Evolutionary conservation across 768 basidiomycete species (phyloP).

Genomic region (Symmetrospora coprosmae): DNA sequence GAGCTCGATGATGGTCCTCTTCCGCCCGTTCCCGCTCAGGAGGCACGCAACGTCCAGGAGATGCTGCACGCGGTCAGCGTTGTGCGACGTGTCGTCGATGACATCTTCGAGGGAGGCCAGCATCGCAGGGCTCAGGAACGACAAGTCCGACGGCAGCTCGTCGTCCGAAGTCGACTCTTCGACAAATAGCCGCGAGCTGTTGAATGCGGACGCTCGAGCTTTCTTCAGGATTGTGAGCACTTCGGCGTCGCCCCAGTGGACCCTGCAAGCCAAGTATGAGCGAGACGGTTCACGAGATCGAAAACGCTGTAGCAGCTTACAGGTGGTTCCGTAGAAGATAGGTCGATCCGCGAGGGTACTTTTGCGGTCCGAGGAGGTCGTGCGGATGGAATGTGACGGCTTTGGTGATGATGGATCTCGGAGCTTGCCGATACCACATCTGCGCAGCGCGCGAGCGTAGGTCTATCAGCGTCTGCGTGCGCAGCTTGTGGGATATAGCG

Average conservation of each 20-base stretch:
- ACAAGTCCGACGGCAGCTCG: slow-evolving; percentile 5
- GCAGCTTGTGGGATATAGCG: not conserved
- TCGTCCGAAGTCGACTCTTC: slow-evolving; percentile 20
- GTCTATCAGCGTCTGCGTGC: not conserved
- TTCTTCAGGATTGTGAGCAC: slow-evolving; percentile 7
- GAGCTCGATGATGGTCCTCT: slow-evolving; percentile 16
- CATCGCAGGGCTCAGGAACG: not conserved
- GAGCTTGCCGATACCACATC: slow-evolving; percentile 20
- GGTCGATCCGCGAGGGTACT: slow-evolving; percentile 3
- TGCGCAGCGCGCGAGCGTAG: not conserved
- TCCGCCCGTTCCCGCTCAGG: slow-evolving; percentile 18
- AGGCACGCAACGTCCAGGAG: slow-evolving; percentile 6
- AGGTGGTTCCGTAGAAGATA: slow-evolving; percentile 16
- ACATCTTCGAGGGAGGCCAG: slow-evolving; percentile 1
- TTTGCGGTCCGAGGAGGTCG: slow-evolving; percentile 13
- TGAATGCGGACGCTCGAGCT: slow-evolving; percentile 1
- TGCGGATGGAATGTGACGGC: slow-evolving; percentile 17
- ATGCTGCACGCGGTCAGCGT: slow-evolving; percentile 19
- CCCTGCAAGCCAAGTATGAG: not conserved
- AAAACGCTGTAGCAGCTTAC: not conserved
- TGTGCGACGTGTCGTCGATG: slow-evolving; percentile 14
- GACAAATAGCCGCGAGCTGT: slow-evolving; percentile 9
- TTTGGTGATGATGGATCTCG: slow-evolving; percentile 13
- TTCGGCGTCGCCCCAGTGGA: slow-evolving; percentile 16
- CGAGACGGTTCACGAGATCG: not conserved